Evolutionary conservation across 352 stramenopile species (phyloP), one percentile per base, ranked within the genome.

Genomic region (Pythium insidiosum): DNA sequence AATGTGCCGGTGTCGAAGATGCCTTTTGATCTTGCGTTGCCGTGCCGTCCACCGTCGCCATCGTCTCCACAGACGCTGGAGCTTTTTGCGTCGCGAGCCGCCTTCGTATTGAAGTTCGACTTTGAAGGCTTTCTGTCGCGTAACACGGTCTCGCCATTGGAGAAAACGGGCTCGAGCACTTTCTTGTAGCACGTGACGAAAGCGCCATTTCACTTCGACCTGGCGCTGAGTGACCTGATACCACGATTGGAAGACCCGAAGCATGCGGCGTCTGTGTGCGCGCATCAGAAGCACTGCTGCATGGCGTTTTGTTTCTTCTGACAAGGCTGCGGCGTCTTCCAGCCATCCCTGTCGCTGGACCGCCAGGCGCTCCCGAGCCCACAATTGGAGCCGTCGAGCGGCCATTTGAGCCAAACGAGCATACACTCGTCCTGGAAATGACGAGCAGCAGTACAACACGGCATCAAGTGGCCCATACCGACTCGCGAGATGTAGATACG

Each of bases 351-450:
- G 26, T n/a, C 51, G 51, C 21, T 53, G 31, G 13, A 43, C 51
- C 6, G 19, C 2, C n/a, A 66, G 28, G 18, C 53, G 43, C n/a
- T 56, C 39, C 5, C 20, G n/a, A 29, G 30, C 25, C 58, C 58
- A 66, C 12, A 33, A 20, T 43, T 66, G 58, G 1, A 66, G 33
- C 19, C 37, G 48, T n/a, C 33, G 42, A 1, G 45, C 58, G 18
- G 31, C 50, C 23, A 41, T 34, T 11, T 66, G 38, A 16, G 59
- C 49, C 5, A 52, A 30, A 0, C 58, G 24, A 2, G 56, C 51
- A 21, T 66, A 66, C 15, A 66, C 28, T 5, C 58, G 58, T 13
- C 58, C 58, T 15, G 58, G 58, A 45, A 41, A 59, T 29, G 47
- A 18, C 21, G 58, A 50, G 42, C 38, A 59, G 41, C 58, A 62